phyloP scores from a whole-genome alignment of 495 filamentous ascomycete species.

The Xylaria bambusicola region DNA sequence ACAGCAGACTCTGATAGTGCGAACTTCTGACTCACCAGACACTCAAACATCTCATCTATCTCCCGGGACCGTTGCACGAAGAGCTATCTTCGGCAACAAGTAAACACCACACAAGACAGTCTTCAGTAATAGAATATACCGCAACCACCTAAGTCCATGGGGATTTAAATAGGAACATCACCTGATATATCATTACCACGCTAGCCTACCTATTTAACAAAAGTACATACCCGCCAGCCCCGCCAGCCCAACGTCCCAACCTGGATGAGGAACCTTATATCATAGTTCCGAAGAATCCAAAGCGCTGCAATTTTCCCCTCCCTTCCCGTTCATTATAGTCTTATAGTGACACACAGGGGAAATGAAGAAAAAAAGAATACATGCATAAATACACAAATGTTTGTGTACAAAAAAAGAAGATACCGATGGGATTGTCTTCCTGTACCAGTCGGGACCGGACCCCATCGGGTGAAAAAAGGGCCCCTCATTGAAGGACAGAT shows the following conservation, averaged over 20 bases:
- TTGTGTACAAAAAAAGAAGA: constrained; percentile 2
- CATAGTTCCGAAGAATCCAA: constrained; percentile 8
- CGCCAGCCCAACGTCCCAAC: background rate
- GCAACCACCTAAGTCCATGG: too few species aligned
- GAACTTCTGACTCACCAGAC: too few species aligned
- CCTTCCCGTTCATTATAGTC: background rate
- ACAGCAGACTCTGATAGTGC: too few species aligned
- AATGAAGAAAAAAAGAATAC: constrained; percentile 4
- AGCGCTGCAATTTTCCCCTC: background rate
- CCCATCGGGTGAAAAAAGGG: background rate
- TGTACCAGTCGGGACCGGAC: too few species aligned
- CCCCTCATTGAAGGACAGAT: background rate
- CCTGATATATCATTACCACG: constrained; percentile 12
- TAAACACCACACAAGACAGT: too few species aligned
- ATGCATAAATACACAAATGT: constrained; percentile 9
- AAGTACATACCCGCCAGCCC: background rate
- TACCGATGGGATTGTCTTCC: background rate
- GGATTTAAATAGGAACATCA: background rate
- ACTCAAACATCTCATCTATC: too few species aligned
- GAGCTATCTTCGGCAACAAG: too few species aligned
- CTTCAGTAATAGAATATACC: too few species aligned
- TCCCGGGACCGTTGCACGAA: too few species aligned
- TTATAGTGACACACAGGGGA: background rate
- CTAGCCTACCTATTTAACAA: background rate
- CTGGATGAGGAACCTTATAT: too few species aligned